Percentiles rank a stretch among this genome's conserved stretches.
Conservation (phyloP, 306 rosid genomes). For the Astragalus membranaceus region DNA sequence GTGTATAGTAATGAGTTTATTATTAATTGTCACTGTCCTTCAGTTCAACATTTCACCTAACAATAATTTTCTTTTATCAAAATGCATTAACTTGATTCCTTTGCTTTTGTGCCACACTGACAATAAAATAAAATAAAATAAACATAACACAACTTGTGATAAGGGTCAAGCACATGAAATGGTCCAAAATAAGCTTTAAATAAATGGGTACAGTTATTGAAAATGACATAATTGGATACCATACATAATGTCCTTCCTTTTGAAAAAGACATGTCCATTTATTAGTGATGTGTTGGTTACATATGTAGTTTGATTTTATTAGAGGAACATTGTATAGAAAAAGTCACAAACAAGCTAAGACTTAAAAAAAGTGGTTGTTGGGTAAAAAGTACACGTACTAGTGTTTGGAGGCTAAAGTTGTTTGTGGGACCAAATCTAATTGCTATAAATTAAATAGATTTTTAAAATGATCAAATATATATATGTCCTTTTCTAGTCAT, state of each 20-base stretch:
- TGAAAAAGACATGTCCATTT: slow-evolving; percentile 24
- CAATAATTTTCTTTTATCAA: neutral
- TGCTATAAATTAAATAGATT: slow-evolving; percentile 2
- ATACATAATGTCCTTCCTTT: slow-evolving; percentile 1
- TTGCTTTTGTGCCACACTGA: slow-evolving; percentile 29
- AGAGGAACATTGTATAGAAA: neutral
- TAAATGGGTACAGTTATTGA: slow-evolving; percentile 37
- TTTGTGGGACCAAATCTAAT: slow-evolving; percentile 29
- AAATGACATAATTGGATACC: slow-evolving; percentile 23
- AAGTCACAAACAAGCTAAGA: slow-evolving; percentile 13
- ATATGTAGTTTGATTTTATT: slow-evolving; percentile 5
- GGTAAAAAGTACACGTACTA: slow-evolving; percentile 23
- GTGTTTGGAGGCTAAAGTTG: slow-evolving; percentile 22
- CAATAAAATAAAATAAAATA: slow-evolving; percentile 11
- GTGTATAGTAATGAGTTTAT: neutral
- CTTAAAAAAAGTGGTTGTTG: slow-evolving; percentile 25
- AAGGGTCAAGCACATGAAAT: slow-evolving; percentile 35
- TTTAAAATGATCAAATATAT: neutral
- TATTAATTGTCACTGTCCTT: slow-evolving; percentile 22
- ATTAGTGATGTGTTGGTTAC: slow-evolving; percentile 8
- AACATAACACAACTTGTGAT: slow-evolving; percentile 7
- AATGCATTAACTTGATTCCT: slow-evolving; percentile 28
- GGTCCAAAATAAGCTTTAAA: slow-evolving; percentile 26
- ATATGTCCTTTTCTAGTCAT: slow-evolving; percentile 17
- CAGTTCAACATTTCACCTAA: slow-evolving; percentile 44